Evolutionary conservation across 352 stramenopile species (phyloP).

Genomic region (Aphanomyces astaci): DNA sequence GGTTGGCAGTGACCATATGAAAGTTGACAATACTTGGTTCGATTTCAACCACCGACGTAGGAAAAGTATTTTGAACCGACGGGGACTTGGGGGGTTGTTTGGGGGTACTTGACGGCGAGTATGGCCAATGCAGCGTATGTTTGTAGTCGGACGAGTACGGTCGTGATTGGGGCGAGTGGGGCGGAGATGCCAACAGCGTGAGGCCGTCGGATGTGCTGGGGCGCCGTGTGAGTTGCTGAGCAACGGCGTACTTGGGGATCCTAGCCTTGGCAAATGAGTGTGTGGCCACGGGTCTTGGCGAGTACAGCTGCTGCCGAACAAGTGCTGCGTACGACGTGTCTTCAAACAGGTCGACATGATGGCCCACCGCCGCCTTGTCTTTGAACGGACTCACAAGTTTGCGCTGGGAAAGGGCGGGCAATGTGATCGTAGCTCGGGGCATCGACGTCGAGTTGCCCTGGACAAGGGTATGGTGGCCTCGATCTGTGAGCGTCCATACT

Average conservation of each 20-base stretch:
- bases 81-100: background rate
- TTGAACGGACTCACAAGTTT: background rate
- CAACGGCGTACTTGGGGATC: background rate
- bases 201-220: slow-evolving; percentile 4
- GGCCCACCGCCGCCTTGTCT: background rate
- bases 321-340: background rate
- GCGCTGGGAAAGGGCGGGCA: background rate
- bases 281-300: background rate
- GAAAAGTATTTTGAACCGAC: background rate
- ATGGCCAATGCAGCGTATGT: background rate
- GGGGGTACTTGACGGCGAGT: background rate
- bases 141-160: background rate
- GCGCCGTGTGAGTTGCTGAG: background rate
- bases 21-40: slow-evolving; percentile 21
- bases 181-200: background rate
- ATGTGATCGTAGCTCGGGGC: background rate
- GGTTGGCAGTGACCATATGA: background rate
- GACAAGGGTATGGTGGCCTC: background rate
- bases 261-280: background rate
- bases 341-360: slow-evolving; percentile 1
- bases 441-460: background rate
- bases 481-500: slow-evolving; percentile 9
- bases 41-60: background rate
- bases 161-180: background rate
- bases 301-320: slow-evolving; percentile 10